Base-by-base conservation (phyloP, 371 early-diverging fungal genomes). In the Rhizomucor pusillus region DNA sequence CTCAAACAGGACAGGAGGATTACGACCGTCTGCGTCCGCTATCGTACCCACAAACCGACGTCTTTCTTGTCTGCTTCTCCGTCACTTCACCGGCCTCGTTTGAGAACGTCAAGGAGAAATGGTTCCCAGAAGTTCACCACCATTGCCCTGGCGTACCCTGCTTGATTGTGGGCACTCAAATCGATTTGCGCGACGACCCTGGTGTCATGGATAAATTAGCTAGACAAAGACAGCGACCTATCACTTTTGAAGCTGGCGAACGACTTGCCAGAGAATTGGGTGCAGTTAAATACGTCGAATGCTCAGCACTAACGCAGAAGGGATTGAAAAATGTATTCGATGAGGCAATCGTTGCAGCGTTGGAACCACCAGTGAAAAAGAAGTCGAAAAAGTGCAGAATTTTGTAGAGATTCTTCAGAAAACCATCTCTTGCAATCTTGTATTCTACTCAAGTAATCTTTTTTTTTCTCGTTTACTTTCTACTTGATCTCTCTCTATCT, bases 241-340 rank as follows among this genome's bases (percentile, higher is more conserved):
- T 97, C 56, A 70, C 78, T 20, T 62, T 73, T 47, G 95, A 95
- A 51, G 78, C 82, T 48, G 97, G 98, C 20, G 93, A 92, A 60
- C 79, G 85, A 46, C 75, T 99, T 45, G 91, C 95, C 43, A 80
- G 80, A 58, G 93, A 94, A 60, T 84, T 97, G 45, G 86, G 88
- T 33, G 98, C 98, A 12, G 92, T 95, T 60, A 95, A 94, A 74
- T 99, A 97, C 71, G 90, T 99, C 44, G 99, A 99, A 66, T 99
- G 98, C 66, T 95, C 95, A 50, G 95, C 99, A 22, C 73, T 95
- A 61, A 97, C 97, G 33, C 98, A 95, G 67, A 87, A 89, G 65
- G 87, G 99, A 5, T 77, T 99, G 54, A 95, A 97, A 75, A 96
- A 99, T 66, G 98, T 99, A 24, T 98, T 98, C 82, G 98, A 96